phyloP scores from a whole-genome alignment of 352 stramenopile genomes.

The Aphanomyces cochlioides region DNA sequence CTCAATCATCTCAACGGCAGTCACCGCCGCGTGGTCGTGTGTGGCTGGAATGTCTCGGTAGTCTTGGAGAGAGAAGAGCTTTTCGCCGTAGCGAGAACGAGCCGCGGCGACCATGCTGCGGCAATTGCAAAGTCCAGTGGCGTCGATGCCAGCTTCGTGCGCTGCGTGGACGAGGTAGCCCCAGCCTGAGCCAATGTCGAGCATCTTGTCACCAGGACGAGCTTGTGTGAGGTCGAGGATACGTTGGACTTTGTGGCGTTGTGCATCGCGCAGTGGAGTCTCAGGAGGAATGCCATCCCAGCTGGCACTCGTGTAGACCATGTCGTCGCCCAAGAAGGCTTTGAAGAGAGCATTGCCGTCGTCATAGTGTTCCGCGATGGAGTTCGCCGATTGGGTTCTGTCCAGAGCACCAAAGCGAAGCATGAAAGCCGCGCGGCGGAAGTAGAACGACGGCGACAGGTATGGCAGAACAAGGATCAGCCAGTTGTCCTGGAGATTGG shows the following conservation, averaged over 20 bases:
- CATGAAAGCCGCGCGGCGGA: constrained; percentile 20
- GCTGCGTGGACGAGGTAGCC: constrained; percentile 36
- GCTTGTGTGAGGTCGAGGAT: constrained; percentile 33
- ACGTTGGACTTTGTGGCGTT: constrained; percentile 38
- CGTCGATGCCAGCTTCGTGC: constrained; percentile 32
- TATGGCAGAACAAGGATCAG: constrained; percentile 7
- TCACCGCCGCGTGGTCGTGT: constrained; percentile 35
- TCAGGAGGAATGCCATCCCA: constrained; percentile 12
- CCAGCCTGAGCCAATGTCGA: constrained; percentile 39
- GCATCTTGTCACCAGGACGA: constrained; percentile 33
- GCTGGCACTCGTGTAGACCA: constrained; percentile 39
- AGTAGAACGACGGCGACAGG: constrained; percentile 21
- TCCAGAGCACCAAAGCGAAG: constrained; percentile 22
- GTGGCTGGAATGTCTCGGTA: constrained; percentile 35
- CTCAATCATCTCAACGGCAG: constrained; percentile 41
- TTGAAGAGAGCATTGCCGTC: constrained; percentile 38
- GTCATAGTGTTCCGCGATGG: constrained; percentile 40
- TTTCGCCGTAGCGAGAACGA: constrained; percentile 4
- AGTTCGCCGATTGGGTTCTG: constrained; percentile 34
- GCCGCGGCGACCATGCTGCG: constrained; percentile 23
- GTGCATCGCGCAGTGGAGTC: constrained; percentile 8
- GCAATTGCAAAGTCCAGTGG: constrained; percentile 32
- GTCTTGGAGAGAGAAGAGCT: constrained; percentile 30
- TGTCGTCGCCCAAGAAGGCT: constrained; percentile 37
- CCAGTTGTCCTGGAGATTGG: constrained; percentile 21